Base-by-base conservation (phyloP, 768 basidiomycete genomes). In the Grammothele lineata region DNA sequence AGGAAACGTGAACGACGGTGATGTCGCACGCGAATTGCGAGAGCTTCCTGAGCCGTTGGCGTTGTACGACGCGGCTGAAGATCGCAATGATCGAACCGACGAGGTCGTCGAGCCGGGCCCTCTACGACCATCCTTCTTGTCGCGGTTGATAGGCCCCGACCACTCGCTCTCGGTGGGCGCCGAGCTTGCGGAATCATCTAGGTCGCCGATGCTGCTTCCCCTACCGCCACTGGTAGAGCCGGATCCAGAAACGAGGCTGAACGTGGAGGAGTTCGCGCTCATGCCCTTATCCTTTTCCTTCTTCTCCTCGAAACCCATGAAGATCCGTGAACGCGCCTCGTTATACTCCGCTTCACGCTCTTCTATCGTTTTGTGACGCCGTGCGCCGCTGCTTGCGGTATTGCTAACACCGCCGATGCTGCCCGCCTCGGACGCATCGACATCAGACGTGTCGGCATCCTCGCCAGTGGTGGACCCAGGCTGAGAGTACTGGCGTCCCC, bases 291-390 rank as follows among this genome's bases (percentile, higher is more conserved):
- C 78, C 61, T 81, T 83, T 57, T 69, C 72, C 48, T 68, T 66
- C 25, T 74, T 78, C 46, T 87, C 85, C 61, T 87, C 76, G 55
- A 90, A 88, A 54, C 69, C 83, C 79, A 87, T 85, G 68, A 92
- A 92, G 55, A 92, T 92, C 46, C 90, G 78, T 30, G 81, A 84
- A 37, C 91, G 80, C 23, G 90, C 90, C 64, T 88, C 83, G 43
- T 87, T 86, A 56, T 92, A 92, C n/a, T 88, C 91, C 0, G 87
- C 91, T 60, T 87, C 88, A 25, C 90, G 84, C 63, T 92, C 83
- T 58, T 87, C 85, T 19, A 92, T 82, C 2, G 91, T 91, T 70
- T 81, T 79, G 24, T 76, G 75, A 60, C 85, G 82, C 70, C 84
- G 88, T 57, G 66, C 75, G 51, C 77, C 71, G 39, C 53, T 50